A percentile compares a stretch with the other conserved stretches of the same genome.
Evolutionary conservation across 305 asterid species (phyloP).

Genomic region (Solanum hybrid): DNA sequence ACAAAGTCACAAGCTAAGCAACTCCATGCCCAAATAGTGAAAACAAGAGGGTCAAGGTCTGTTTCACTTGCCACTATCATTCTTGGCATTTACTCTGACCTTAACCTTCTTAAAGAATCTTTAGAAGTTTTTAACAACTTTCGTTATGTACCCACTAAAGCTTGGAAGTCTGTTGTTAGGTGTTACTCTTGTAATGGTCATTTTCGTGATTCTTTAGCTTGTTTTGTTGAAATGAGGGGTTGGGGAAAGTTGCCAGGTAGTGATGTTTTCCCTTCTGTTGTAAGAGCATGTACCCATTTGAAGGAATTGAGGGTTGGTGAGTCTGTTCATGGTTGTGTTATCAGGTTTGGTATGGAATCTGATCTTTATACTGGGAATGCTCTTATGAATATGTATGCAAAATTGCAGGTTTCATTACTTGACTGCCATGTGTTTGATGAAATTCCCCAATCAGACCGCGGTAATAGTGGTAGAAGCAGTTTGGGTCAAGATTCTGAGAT

Average conservation of each 20-base stretch:
- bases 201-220: conserved; percentile 36
- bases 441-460: conserved; percentile 17
- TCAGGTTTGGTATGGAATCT: conserved; percentile 52
- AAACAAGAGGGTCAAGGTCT: conserved; percentile 22
- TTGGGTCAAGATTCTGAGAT: neutral
- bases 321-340: conserved; percentile 60
- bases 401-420: conserved; percentile 30
- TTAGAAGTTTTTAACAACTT: conserved; percentile 41
- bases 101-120: conserved; percentile 52
- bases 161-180: conserved; percentile 68
- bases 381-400: conserved; percentile 72
- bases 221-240: conserved; percentile 59
- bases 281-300: conserved; percentile 57
- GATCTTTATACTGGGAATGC: conserved; percentile 85
- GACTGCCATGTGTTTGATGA: conserved; percentile 34
- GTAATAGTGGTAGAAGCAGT: neutral
- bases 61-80: conserved; percentile 24
- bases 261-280: conserved; percentile 71
- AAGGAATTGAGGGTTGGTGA: conserved; percentile 59
- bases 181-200: conserved; percentile 55
- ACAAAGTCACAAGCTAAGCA: conserved; percentile 64
- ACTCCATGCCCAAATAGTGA: conserved; percentile 65
- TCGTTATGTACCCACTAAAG: conserved; percentile 48
- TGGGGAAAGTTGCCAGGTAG: conserved; percentile 50
- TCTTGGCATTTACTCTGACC: conserved; percentile 64